phyloP scores from a whole-genome alignment of 108 stramenopile genomes.

The Skeletonema potamos region DNA sequence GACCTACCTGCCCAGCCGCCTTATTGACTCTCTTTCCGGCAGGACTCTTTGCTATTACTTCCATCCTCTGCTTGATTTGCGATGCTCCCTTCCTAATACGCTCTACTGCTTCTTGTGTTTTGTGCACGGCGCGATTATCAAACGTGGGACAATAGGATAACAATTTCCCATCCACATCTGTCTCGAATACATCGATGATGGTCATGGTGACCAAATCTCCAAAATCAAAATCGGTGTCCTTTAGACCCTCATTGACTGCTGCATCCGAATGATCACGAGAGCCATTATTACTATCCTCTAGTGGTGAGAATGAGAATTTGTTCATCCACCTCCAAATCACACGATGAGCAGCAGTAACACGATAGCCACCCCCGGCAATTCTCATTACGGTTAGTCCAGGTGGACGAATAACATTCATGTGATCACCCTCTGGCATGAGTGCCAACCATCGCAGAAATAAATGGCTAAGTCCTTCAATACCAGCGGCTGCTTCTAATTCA shows the following conservation, averaged over 20 bases:
- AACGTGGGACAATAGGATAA: slow-evolving; percentile 89
- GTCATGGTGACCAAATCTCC: slow-evolving; percentile 87
- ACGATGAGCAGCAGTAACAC: slow-evolving; percentile 86
- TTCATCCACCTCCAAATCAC: slow-evolving; percentile 92
- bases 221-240: slow-evolving; percentile 60
- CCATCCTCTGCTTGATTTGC: slow-evolving; percentile 50
- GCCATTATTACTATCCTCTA: no score
- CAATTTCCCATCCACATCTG: slow-evolving; percentile 78
- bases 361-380: slow-evolving; percentile 86
- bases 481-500: slow-evolving; percentile 86
- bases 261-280: background rate
- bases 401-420: slow-evolving; percentile 84
- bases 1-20: slow-evolving; percentile 32
- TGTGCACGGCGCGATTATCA: slow-evolving; percentile 78
- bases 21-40: slow-evolving; percentile 67
- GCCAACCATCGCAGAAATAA: slow-evolving; percentile 86
- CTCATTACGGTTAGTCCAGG: slow-evolving; percentile 89
- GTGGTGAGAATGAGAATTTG: slow-evolving; percentile 57
- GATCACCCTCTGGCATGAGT: slow-evolving; percentile 89
- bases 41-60: slow-evolving; percentile 60
- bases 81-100: slow-evolving; percentile 65
- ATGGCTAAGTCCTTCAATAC: slow-evolving; percentile 70
- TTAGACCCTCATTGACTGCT: no score
- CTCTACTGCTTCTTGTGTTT: slow-evolving; percentile 77
- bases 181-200: slow-evolving; percentile 91